Conservation (phyloP, 2,329 filamentous ascomycete genomes). For the Xylariaceae sp. region DNA sequence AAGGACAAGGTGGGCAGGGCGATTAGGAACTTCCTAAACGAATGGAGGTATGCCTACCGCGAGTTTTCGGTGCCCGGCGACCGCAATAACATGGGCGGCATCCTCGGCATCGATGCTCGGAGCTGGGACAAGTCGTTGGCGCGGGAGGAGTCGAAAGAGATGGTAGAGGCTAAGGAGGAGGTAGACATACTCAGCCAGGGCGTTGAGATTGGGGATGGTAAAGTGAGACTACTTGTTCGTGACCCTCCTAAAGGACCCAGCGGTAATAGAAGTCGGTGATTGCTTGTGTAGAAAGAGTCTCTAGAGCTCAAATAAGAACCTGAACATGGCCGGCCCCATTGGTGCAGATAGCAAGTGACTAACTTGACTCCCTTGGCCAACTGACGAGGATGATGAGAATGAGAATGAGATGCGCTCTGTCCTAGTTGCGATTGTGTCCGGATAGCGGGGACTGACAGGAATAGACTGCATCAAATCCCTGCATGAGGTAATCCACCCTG, state of each 20-base stretch:
- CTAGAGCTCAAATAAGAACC: no score
- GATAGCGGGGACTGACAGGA: no score
- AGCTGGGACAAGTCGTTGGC: conserved; percentile 69
- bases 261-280: conserved; percentile 51
- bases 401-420: no score
- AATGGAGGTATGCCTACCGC: conserved; percentile 94
- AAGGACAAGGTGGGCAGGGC: conserved; percentile 99
- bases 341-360: no score
- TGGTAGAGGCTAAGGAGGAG: conserved; percentile 48
- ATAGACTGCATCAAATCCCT: no score
- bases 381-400: no score
- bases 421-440: no score
- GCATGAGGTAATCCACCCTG: no score
- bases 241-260: conserved; percentile 65
- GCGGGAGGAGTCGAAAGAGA: conserved; percentile 51
- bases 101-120: conserved; percentile 69
- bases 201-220: conserved; percentile 71
- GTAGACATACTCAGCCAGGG: conserved; percentile 67
- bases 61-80: conserved; percentile 98
- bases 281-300: conserved; percentile 9
- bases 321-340: no score
- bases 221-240: conserved; percentile 68
- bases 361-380: no score
- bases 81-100: conserved; percentile 79
- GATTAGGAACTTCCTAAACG: conserved; percentile 86